Conservation (phyloP, 2,329 filamentous ascomycete species). For the Botrytis deweyae region DNA sequence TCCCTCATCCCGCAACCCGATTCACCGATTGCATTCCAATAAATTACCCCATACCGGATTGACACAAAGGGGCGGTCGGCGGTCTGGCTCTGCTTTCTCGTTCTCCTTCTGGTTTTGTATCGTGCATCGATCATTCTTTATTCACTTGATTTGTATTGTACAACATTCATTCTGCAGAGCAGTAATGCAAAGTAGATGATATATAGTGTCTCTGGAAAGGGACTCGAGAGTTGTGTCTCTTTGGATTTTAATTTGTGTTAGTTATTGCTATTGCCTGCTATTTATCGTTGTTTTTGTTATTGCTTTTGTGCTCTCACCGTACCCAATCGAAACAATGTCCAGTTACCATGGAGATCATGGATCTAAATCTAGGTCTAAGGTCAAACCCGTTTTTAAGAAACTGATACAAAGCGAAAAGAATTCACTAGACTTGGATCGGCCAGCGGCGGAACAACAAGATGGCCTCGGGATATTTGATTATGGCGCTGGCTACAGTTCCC, state of each 20-base stretch:
- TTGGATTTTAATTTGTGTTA: conserved; percentile 10
- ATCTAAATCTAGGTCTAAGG: conserved; percentile 35
- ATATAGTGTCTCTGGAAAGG: conserved; percentile 18
- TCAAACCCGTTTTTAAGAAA: conserved; percentile 63
- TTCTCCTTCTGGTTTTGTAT: conserved; percentile 7
- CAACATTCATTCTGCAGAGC: conserved; percentile 21
- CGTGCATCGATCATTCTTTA: conserved; percentile 14
- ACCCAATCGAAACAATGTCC: conserved; percentile 28
- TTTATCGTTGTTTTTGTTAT: neutral
- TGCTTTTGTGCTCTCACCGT: conserved; percentile 16
- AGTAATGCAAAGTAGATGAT: conserved; percentile 26
- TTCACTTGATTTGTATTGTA: conserved; percentile 18
- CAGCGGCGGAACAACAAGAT: conserved; percentile 58
- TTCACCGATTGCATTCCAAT: conserved; percentile 13
- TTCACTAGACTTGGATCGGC: conserved; percentile 61
- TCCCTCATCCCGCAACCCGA: neutral
- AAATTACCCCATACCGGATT: conserved; percentile 3
- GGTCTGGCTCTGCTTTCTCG: conserved; percentile 1
- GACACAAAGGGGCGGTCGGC: conserved; percentile 14
- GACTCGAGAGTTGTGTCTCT: conserved; percentile 8
- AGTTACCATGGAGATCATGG: conserved; percentile 31
- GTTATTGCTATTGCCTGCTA: conserved; percentile 1
- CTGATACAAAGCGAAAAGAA: conserved; percentile 54
- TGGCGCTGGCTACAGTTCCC: conserved; percentile 30
- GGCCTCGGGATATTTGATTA: conserved; percentile 42